Percentiles rank a stretch among this genome's conserved stretches.
These are phyloP conservation scores for Rhexocercosporidium sp. DNA, from an alignment of 2,329 filamentous ascomycete genomes.

Conservation along the genomic window DNA sequence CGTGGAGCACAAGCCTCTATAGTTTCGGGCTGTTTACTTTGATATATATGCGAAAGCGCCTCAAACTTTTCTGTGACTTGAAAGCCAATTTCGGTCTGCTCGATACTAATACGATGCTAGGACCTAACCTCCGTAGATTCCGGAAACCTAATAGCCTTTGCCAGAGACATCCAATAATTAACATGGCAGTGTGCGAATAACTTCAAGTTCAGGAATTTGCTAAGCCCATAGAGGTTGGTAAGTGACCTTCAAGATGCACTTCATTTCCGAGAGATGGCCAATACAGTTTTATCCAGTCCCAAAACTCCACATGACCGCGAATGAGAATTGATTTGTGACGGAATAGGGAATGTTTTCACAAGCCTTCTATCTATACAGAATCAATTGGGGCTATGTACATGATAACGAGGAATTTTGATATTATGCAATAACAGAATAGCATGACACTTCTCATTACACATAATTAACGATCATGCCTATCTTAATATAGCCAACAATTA, in stretches of 20 bases:
- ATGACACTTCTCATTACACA: too few relatives aligned
- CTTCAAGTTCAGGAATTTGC: neutral
- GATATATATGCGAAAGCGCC: constrained; percentile 4
- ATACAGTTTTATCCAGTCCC: neutral
- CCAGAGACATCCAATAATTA: neutral
- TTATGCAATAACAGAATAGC: too few relatives aligned
- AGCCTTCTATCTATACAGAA: too few relatives aligned
- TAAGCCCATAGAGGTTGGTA: neutral
- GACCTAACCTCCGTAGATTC: too few relatives aligned
- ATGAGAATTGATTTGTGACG: too few relatives aligned
- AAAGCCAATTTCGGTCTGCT: neutral
- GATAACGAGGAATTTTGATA: too few relatives aligned
- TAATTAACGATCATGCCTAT: too few relatives aligned
- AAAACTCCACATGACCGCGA: neutral
- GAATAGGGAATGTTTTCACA: too few relatives aligned
- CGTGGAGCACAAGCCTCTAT: neutral
- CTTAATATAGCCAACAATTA: neutral
- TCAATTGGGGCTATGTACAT: too few relatives aligned
- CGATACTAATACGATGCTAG: too few relatives aligned
- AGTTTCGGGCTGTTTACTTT: neutral
- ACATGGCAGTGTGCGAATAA: neutral
- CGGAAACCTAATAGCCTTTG: too few relatives aligned
- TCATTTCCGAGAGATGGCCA: neutral
- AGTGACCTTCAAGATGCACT: neutral
- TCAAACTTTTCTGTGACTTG: constrained; percentile 6